phyloP scores from a whole-genome alignment of 1,284 basidiomycete species.

The Phaffia rhodozyma region DNA sequence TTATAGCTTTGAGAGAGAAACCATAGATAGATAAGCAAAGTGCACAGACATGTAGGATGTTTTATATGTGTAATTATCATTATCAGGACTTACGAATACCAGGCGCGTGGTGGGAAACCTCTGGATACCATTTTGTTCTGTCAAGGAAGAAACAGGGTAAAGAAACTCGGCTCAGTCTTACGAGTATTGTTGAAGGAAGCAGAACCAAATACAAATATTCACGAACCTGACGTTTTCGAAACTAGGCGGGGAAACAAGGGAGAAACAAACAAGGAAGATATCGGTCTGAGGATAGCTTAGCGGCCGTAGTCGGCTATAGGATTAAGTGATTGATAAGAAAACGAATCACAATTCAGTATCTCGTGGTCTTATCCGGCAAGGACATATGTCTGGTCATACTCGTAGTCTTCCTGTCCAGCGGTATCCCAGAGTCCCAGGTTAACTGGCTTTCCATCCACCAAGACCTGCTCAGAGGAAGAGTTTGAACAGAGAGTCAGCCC shows the following conservation, averaged over 20 bases:
- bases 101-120: constrained; percentile 94
- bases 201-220: constrained; percentile 70
- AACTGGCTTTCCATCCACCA: constrained; percentile 98
- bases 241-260: constrained; percentile 88
- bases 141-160: constrained; percentile 3
- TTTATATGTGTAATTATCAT: not conserved
- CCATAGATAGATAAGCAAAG: not conserved
- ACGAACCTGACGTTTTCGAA: constrained; percentile 66
- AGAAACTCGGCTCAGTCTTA: constrained; percentile 21
- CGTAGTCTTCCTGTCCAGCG: constrained; percentile 87
- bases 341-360: not conserved
- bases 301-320: constrained; percentile 77
- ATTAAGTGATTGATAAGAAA: not conserved
- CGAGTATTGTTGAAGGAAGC: not conserved
- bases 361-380: not conserved
- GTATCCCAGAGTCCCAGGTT: constrained; percentile 95
- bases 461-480: constrained; percentile 51
- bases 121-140: constrained; percentile 71
- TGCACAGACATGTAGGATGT: not conserved
- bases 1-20: constrained; percentile 57
- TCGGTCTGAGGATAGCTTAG: constrained; percentile 98
- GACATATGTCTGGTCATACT: constrained; percentile 26
- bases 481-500: not conserved
- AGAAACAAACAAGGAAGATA: constrained; percentile 98
- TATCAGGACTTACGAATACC: constrained; percentile 30